Base-by-base conservation (phyloP, 1,139 yeast species). In the Groenewaldozyma auringiensis region DNA sequence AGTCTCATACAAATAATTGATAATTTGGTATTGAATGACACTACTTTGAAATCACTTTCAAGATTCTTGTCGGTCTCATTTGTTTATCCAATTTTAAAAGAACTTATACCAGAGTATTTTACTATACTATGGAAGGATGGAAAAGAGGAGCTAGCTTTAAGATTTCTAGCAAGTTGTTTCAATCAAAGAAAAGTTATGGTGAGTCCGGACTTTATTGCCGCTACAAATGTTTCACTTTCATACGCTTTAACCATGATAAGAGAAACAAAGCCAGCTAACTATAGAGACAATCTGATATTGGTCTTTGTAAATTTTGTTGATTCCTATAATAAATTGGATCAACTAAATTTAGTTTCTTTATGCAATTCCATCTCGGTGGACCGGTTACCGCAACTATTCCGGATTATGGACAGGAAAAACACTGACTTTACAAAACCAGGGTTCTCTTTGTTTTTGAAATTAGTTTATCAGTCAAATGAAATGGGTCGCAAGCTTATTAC, bases 391-490 rank as follows among this genome's bases (percentile, higher is more conserved):
- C 4, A 18, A 8, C 22, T 35, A 9, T 35, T 14, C 38, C 16
- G 16, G n/a, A 35, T 35, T 18, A 16, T 35, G 38, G 22, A 18
- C 16, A n/a, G 13, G 4, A 35, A 20, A 21, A 4, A 11, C 13
- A 18, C 38, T 14, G 20, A 33, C 13, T 18, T 35, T 21, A 35
- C 21, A 4, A 9, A 35, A 4, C 8, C 4, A 4, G 16, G 20
- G 25, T 35, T 14, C 25, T 17, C 16, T 20, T 11, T 22, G 17
- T 53, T 46, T 27, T 41, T 51, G 43, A 48, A 50, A 39, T 37
- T 45, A 2, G 42, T 56, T 6, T 45, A 43, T 27, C 41, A 45
- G 20, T 49, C 52, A 17, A 47, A 57, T 1, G 59, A 58, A 34
- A 45, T 47, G 13, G 60, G 53, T 21, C 47, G 44, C 18, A 44